Evolutionary conservation across 352 stramenopile genomes (phyloP), one percentile per base, ranked within the genome.

Genomic region (Phytopythium chamaehyphon): DNA sequence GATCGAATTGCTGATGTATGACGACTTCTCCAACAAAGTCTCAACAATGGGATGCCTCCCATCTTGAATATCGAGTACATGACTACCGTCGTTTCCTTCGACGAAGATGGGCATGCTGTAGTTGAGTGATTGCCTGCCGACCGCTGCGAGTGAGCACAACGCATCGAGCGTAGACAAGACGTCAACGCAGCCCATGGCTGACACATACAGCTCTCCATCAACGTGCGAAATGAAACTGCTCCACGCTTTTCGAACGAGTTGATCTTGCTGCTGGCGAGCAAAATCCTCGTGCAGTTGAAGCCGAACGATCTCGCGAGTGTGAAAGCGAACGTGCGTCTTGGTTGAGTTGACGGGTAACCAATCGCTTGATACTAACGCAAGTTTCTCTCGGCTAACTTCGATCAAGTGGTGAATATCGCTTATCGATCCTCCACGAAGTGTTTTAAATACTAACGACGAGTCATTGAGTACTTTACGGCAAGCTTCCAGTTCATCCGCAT

Each of bases 31-130:
- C 7, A 80, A 39, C 23, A 72, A 31, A 37, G 56, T 55, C 28
- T 92, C 76, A 11, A 91, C 57, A 22, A 88, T 69, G 2, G 81
- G 77, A 33, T 91, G 80, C 6, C 77, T 62, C 7, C 71, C 81
- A 37, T 72, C 61, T 1, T 56, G 49, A 16, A 90, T 83, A n/a
- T 67, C 54, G n/a, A 83, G 62, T 26, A 57, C 53, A 23, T 55
- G 43, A 6, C 47, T 23, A 23, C 42, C 28, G 21, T 36, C 54
- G 31, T 36, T 26, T 9, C 16, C 36, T 14, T 51, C 49, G 9
- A 76, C 50, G 18, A 79, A 65, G 18, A 53, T 16, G 33, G 69
- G 69, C 9, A 56, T 39, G 0, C 21, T 40, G 44, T 86, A 93
- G 21, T 77, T 78, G 1, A 76, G 76, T 10, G 66, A 62, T 3